Evolutionary conservation across 2,329 filamentous ascomycete species (phyloP).

Genomic region (Teratosphaeria destructans): DNA sequence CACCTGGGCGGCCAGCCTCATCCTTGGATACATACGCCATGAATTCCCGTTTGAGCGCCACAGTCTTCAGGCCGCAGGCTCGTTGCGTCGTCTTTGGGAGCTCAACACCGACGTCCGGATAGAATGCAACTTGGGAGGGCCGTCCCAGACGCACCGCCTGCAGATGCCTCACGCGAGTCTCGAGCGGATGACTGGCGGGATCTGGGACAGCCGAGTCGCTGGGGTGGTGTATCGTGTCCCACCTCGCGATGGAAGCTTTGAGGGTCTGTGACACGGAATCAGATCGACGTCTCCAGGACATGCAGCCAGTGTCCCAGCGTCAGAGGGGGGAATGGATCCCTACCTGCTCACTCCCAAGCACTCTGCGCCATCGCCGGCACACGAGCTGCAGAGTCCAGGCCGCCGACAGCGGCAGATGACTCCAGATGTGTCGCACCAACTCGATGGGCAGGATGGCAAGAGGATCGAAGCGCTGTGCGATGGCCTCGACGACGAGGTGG

Average conservation of each 20-base stretch:
- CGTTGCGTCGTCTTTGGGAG: neutral
- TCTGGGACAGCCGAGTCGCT: constrained; percentile 2
- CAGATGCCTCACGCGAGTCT: constrained; percentile 6
- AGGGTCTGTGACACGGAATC: neutral
- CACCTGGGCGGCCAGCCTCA: neutral
- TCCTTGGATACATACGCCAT: constrained; percentile 9
- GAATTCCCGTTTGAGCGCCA: constrained; percentile 4
- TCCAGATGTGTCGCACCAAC: constrained; percentile 27
- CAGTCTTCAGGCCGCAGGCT: neutral
- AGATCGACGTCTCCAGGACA: neutral
- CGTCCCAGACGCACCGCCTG: constrained; percentile 8
- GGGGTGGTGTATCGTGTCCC: neutral
- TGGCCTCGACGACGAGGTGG: neutral
- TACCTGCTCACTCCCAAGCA: constrained; percentile 17
- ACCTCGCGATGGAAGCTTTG: neutral
- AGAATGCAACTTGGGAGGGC: constrained; percentile 4
- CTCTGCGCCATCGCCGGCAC: constrained; percentile 23
- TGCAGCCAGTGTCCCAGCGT: neutral
- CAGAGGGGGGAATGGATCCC: neutral
- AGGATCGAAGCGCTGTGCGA: constrained; percentile 21
- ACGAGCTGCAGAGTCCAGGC: constrained; percentile 24
- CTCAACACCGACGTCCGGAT: neutral
- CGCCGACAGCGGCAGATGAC: constrained; percentile 13
- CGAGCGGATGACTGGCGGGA: neutral
- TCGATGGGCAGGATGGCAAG: constrained; percentile 28